Base-by-base conservation (phyloP, 768 basidiomycete genomes). In the Boletus subcaerulescens region DNA sequence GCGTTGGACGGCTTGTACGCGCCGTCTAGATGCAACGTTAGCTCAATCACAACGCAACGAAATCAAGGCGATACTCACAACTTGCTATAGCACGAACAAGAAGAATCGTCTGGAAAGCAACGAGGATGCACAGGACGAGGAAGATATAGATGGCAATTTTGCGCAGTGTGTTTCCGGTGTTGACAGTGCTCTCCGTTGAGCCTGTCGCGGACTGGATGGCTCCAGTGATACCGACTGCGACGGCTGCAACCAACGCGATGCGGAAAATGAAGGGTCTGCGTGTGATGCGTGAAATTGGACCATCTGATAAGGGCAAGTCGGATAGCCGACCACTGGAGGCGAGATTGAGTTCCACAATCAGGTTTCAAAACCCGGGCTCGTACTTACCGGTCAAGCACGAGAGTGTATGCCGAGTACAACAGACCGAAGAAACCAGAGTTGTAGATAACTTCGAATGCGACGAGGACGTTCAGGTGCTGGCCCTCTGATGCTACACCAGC, bases 371-470 rank as follows among this genome's bases (percentile, higher is more conserved):
- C 13, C 26, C n/a, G 20, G 13, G 8, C 29, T 9, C 29, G 18
- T 32, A 26, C 60, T 38, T 44, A 71, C 71, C 71, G 60, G 44
- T 74, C 71, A 12, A 71, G 50, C 15, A 70, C 70, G 11, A 74
- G 65, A 18, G 58, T 65, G 51, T 74, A 72, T 17, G 71, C 65
- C 13, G 68, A 73, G 48, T 70, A 73, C 9, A 73, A 45, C 39
- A 73, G 48, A 57, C 66, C 69, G 24, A 70, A 74, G 67, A 74
- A 71, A 41, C 72, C 72, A 17, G 67, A 63, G 43, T 67, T 72
- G 56, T 74, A 74, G 18, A 74, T 32, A 51, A 73, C 55, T 50
- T 66, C 59, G 47, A 64, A 65, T n/a, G 72, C 57, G 47, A 72
- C 56, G 29, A 71, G 46, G 33, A 65, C 31, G 22, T 59, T 49